phyloP scores from a whole-genome alignment of 75 land plant genomes.

The Pinus taeda region DNA sequence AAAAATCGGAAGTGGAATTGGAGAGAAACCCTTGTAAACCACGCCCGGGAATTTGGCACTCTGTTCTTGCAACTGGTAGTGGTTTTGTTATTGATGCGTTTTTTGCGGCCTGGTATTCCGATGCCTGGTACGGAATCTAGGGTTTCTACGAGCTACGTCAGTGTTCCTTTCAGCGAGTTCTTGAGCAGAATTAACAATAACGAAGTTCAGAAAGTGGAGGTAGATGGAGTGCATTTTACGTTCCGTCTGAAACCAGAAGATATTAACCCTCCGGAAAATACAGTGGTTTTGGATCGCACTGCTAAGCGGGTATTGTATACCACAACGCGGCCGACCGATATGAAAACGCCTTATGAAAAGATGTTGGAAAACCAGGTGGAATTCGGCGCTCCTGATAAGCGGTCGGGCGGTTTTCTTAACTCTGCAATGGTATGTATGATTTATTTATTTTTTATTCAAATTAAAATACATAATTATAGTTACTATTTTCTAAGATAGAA shows the following conservation, averaged over 20 bases:
- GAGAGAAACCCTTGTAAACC: slow-evolving; percentile 37
- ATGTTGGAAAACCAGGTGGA: slow-evolving; percentile 91
- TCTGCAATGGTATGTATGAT: slow-evolving; percentile 37
- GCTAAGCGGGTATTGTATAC: slow-evolving; percentile 74
- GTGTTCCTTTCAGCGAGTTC: slow-evolving; percentile 92
- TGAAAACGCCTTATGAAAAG: slow-evolving; percentile 89
- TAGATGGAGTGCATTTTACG: slow-evolving; percentile 91
- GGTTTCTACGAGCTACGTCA: slow-evolving; percentile 57
- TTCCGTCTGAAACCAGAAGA: slow-evolving; percentile 55
- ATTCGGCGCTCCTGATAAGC: slow-evolving; percentile 95
- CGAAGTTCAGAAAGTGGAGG: slow-evolving; percentile 89
- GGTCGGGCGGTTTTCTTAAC: slow-evolving; percentile 83
- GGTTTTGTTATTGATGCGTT: slow-evolving; percentile 73
- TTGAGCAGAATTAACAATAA: slow-evolving; percentile 64
- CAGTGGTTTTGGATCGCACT: slow-evolving; percentile 30
- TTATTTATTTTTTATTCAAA: too few species aligned
- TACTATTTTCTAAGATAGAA: too few species aligned
- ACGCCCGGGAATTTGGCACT: slow-evolving; percentile 74
- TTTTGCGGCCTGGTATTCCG: slow-evolving; percentile 82
- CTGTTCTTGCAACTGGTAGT: slow-evolving; percentile 77
- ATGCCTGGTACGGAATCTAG: slow-evolving; percentile 60
- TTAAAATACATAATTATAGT: too few species aligned
- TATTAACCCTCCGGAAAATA: slow-evolving; percentile 7
- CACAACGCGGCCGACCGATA: slow-evolving; percentile 85
- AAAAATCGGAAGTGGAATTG: slow-evolving; percentile 54